These are phyloP conservation scores for Apiospora saccharicola DNA, from an alignment of 2,329 filamentous ascomycete species.

Conservation along the genomic window DNA sequence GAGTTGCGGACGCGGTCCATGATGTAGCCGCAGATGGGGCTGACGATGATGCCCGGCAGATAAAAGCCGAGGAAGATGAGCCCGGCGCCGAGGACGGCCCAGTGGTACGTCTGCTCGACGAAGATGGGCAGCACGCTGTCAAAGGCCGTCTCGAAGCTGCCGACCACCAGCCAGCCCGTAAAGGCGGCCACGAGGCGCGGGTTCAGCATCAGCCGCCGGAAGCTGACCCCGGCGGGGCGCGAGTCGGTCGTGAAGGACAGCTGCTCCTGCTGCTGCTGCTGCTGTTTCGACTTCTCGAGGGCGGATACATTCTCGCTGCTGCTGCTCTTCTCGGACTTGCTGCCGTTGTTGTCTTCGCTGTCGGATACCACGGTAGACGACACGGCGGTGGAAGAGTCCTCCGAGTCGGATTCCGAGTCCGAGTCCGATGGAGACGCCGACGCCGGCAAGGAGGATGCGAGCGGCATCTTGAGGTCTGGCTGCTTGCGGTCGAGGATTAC, in stretches of 20 bases:
- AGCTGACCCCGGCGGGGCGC: neutral
- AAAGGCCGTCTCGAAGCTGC: conserved; percentile 22
- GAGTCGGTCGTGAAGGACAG: neutral
- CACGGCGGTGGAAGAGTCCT: neutral
- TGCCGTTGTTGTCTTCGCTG: neutral
- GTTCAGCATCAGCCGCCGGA: conserved; percentile 12
- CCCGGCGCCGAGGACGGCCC: conserved; percentile 15
- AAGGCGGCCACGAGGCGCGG: conserved; percentile 20
- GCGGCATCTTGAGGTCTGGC: neutral
- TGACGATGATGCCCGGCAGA: conserved; percentile 16
- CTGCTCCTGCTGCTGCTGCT: neutral
- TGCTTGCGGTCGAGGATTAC: conserved; percentile 18
- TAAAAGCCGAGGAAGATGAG: conserved; percentile 22
- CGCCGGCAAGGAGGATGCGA: neutral
- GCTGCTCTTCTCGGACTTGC: neutral
- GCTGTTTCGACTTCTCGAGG: neutral
- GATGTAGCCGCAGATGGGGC: conserved; percentile 19
- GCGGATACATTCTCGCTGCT: neutral
- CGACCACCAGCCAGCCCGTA: conserved; percentile 18
- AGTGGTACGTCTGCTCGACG: conserved; percentile 20
- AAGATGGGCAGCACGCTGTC: conserved; percentile 24
- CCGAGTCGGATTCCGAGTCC: neutral
- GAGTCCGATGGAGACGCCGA: neutral
- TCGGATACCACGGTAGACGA: neutral
- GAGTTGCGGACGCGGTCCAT: conserved; percentile 14